These are phyloP conservation scores for Spergularia marina DNA, from an alignment of 148 eudicot genomes.

Conservation along the genomic window DNA sequence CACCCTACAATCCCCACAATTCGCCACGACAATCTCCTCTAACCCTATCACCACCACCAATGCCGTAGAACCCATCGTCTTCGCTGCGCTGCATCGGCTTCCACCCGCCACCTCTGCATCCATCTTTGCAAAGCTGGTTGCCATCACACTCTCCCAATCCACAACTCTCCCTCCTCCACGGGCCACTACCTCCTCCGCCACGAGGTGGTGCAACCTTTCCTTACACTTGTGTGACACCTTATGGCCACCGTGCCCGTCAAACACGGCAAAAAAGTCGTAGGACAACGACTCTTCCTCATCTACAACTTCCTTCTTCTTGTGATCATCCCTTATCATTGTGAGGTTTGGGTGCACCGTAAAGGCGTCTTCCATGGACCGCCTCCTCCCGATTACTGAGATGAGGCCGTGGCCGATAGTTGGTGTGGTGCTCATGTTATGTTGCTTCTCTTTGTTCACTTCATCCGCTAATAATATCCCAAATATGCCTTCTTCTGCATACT, in stretches of 20 bases:
- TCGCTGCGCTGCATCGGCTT: background rate
- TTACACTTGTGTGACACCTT: conserved; percentile 33
- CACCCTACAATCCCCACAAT: conserved; percentile 44
- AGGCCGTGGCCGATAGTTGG: conserved; percentile 23
- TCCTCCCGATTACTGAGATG: conserved; percentile 41
- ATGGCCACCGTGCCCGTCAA: conserved; percentile 44
- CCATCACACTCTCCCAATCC: conserved; percentile 38
- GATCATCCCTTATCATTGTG: background rate
- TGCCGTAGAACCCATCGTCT: conserved; percentile 35
- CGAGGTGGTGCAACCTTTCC: conserved; percentile 31
- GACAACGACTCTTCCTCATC: background rate
- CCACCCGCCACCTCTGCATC: conserved; percentile 27
- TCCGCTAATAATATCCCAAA: conserved; percentile 9
- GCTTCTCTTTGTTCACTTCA: background rate
- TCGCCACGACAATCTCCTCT: conserved; percentile 43
- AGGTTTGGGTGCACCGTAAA: conserved; percentile 22
- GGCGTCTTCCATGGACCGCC: conserved; percentile 42
- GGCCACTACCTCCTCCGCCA: conserved; percentile 28
- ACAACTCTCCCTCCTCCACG: background rate
- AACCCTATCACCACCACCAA: conserved; percentile 39
- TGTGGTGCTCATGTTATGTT: background rate
- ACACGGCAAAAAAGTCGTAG: conserved; percentile 39
- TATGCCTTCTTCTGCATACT: background rate
- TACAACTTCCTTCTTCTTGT: too few species aligned
- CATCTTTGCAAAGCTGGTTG: conserved; percentile 32